phyloP scores from a whole-genome alignment of 352 stramenopile genomes.

The Phytopythium litorale region DNA sequence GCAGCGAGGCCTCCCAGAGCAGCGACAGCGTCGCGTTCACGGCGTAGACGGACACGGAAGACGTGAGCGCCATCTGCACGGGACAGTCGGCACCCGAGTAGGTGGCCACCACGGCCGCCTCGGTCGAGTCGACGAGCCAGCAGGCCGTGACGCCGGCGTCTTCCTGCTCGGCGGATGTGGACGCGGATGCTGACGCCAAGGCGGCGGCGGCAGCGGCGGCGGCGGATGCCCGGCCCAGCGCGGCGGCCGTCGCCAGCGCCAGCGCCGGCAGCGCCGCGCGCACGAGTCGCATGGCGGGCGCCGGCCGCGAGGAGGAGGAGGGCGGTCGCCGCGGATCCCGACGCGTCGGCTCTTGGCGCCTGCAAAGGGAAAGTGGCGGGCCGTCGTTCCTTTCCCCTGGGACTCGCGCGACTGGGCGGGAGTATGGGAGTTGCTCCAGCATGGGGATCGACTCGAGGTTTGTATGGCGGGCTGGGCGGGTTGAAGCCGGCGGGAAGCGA shows the following conservation, averaged over 20 bases:
- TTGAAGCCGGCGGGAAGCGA: background rate
- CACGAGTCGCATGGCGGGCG: slow-evolving; percentile 15
- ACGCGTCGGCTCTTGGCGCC: background rate
- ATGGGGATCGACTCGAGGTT: too few relatives aligned
- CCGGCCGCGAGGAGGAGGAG: background rate
- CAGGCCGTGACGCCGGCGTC: slow-evolving; percentile 17
- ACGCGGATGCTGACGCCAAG: background rate
- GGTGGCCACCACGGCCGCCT: slow-evolving; percentile 14
- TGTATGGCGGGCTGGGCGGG: background rate
- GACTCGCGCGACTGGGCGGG: background rate
- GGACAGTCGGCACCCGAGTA: slow-evolving; percentile 23
- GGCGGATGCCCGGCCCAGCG: background rate
- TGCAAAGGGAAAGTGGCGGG: background rate
- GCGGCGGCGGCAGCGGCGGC: background rate
- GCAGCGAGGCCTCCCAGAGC: slow-evolving; percentile 37
- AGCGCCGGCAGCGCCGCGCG: slow-evolving; percentile 5
- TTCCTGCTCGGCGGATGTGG: background rate
- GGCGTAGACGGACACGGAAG: slow-evolving; percentile 25
- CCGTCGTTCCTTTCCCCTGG: background rate
- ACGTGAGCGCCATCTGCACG: slow-evolving; percentile 28
- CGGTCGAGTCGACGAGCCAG: slow-evolving; percentile 32
- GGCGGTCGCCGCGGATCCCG: background rate
- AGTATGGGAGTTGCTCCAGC: too few relatives aligned
- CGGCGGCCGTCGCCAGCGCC: slow-evolving; percentile 5
- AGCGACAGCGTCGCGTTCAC: slow-evolving; percentile 37